These are phyloP conservation scores for Licmophora abbreviata DNA, from an alignment of 108 stramenopile species.

Conservation along the genomic window DNA sequence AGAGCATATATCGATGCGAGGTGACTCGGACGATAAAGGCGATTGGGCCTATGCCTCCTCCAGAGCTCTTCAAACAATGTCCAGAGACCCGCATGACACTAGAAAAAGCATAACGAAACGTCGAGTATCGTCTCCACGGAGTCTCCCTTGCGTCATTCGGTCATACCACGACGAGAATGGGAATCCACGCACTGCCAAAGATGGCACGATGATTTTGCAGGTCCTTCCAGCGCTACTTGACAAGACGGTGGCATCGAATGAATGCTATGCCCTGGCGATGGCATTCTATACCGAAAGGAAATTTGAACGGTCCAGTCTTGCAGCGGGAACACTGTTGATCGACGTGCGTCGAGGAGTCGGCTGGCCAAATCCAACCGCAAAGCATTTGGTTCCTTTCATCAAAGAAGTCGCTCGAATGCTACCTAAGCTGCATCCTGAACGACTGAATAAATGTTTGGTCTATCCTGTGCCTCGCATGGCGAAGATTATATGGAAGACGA, in stretches of 20 bases:
- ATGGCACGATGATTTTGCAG: constrained; percentile 24
- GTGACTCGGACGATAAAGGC: not conserved
- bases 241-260: constrained; percentile 27
- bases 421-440: constrained; percentile 32
- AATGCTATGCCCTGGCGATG: constrained; percentile 40
- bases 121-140: no score
- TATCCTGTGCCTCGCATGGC: constrained; percentile 49
- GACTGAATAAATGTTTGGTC: constrained; percentile 33
- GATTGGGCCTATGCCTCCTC: not conserved
- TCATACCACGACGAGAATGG: constrained; percentile 9
- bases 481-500: constrained; percentile 33
- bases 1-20: not conserved
- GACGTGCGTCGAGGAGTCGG: constrained; percentile 56
- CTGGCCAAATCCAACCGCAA: constrained; percentile 51
- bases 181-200: constrained; percentile 10
- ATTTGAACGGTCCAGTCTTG: constrained; percentile 31
- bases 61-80: not conserved
- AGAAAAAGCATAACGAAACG: not conserved
- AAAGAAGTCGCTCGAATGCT: constrained; percentile 21
- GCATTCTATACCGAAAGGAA: constrained; percentile 47
- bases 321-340: constrained; percentile 36
- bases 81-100: not conserved
- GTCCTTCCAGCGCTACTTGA: constrained; percentile 52
- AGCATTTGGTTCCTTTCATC: constrained; percentile 43
- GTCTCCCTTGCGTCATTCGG: constrained; percentile 13